A percentile compares a stretch with the other conserved stretches of the same genome.
phyloP scores from a whole-genome alignment of 345 rosid species.

The Heritiera littoralis region DNA sequence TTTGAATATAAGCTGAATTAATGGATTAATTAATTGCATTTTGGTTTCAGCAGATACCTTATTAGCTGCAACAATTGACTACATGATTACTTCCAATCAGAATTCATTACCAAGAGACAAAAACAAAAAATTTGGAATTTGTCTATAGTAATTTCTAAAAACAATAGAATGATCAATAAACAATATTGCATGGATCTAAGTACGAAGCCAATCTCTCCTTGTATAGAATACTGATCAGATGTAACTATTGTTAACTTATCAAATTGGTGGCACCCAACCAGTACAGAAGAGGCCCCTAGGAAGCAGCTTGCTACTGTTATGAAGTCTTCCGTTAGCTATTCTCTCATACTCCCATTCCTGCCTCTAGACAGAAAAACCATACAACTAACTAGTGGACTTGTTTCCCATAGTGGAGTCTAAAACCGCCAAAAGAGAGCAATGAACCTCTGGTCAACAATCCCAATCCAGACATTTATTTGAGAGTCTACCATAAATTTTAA shows the following conservation, averaged over 20 bases:
- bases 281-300: neutral
- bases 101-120: neutral
- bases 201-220: neutral
- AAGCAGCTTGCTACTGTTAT: neutral
- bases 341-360: neutral
- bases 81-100: neutral
- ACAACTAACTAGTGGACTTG: neutral
- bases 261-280: neutral
- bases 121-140: neutral
- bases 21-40: neutral
- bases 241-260: neutral
- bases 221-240: neutral
- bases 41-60: neutral
- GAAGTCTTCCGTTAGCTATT: neutral
- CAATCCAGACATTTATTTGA: neutral
- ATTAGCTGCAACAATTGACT: neutral
- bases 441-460: neutral
- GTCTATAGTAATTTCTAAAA: neutral
- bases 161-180: neutral
- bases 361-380: neutral
- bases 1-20: neutral
- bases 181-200: neutral
- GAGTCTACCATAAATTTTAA: neutral
- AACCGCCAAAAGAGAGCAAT: neutral
- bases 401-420: neutral